Conservation (phyloP, 305 asterid species). For the Solanum chacoense region DNA sequence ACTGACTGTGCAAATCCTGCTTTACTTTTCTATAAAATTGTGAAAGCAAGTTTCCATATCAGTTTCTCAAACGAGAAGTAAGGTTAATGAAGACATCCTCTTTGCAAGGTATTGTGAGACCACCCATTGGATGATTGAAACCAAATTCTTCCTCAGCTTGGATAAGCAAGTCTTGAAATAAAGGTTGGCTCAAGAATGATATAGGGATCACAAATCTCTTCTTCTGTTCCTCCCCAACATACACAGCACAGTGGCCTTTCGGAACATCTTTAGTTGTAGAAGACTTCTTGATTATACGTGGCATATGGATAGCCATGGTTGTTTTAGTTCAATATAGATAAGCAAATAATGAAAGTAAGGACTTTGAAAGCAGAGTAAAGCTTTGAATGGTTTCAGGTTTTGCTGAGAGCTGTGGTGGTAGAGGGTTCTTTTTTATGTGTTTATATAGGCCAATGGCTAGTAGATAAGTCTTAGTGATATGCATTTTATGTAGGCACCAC, state of each 20-base stretch:
- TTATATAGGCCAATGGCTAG: not conserved
- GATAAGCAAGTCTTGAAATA: not conserved
- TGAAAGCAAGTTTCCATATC: not conserved
- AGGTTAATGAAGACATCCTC: slow-evolving; percentile 6
- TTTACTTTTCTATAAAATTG: not conserved
- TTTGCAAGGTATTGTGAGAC: slow-evolving; percentile 21
- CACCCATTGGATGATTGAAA: slow-evolving; percentile 23
- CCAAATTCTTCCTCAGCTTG: slow-evolving; percentile 21
- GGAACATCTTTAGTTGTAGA: not conserved
- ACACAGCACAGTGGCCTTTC: not conserved
- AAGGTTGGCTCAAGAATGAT: slow-evolving; percentile 3
- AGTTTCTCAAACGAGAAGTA: slow-evolving; percentile 8
- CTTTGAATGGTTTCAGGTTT: not conserved
- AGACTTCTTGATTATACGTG: not conserved
- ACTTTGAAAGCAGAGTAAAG: not conserved
- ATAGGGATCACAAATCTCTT: slow-evolving; percentile 1
- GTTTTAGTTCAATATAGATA: not conserved
- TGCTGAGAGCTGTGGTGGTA: not conserved
- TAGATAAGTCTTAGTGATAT: not conserved
- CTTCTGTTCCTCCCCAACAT: not conserved
- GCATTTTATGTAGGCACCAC: not conserved
- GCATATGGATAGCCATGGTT: not conserved
- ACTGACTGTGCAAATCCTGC: not conserved
- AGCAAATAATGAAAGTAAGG: not conserved
- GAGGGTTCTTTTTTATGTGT: not conserved